These are phyloP conservation scores for Starmera pachycereana DNA, from an alignment of 805 yeast species.

Conservation along the genomic window DNA sequence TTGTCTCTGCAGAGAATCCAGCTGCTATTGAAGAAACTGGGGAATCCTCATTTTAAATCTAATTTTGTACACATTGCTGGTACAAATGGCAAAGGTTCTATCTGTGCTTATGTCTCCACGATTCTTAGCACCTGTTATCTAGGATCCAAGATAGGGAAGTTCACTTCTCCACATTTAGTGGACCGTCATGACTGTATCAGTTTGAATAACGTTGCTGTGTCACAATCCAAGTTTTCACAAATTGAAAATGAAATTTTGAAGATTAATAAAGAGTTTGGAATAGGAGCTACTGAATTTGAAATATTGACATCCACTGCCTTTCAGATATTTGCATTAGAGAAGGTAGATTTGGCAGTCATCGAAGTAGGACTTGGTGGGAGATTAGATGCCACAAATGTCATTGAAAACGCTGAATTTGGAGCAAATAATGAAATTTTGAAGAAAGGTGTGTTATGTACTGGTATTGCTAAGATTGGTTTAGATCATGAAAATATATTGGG, in stretches of 20 bases:
- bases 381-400: conserved; percentile 79
- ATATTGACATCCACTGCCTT: conserved; percentile 78
- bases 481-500: conserved; percentile 84
- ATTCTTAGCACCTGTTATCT: conserved; percentile 36
- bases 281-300: conserved; percentile 86
- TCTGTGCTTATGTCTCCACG: conserved; percentile 71
- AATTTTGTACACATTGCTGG: conserved; percentile 89
- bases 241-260: conserved; percentile 32
- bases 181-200: conserved; percentile 67
- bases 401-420: conserved; percentile 21
- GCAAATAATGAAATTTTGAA: conserved; percentile 2
- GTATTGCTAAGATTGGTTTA: conserved; percentile 73
- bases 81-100: conserved; percentile 94
- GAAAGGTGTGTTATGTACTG: conserved; percentile 47
- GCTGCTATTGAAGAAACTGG: conserved; percentile 37
- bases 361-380: conserved; percentile 95
- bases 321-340: conserved; percentile 49
- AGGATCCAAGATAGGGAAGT: conserved; percentile 52
- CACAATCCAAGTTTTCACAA: conserved; percentile 30
- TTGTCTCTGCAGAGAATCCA: conserved; percentile 46
- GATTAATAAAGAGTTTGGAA: conserved; percentile 26
- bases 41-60: conserved; percentile 57
- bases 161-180: conserved; percentile 82
- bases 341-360: conserved; percentile 68
- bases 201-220: conserved; percentile 50